Conservation (phyloP, 257 asterid species). For the Catharanthus roseus region DNA sequence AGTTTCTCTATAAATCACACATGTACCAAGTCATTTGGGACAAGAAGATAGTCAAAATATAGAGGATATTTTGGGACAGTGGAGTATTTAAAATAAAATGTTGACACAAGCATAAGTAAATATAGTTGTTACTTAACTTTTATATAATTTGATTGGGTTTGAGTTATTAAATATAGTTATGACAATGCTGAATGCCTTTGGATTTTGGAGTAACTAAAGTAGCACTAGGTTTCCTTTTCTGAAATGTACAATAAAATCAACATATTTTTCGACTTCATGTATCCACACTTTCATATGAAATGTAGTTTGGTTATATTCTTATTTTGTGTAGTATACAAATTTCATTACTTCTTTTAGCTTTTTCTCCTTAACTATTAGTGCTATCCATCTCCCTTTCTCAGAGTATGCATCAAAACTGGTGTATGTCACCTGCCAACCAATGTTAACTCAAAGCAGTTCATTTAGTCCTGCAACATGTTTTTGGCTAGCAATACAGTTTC, state of each 20-base stretch:
- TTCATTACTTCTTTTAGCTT: not conserved
- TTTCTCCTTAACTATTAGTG: not conserved
- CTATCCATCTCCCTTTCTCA: too few species aligned
- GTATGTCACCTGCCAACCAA: not conserved
- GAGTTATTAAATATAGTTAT: too few species aligned
- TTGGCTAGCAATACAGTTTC: not conserved
- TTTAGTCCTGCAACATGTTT: not conserved
- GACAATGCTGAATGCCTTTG: not conserved
- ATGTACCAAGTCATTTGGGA: too few species aligned
- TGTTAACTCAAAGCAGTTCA: not conserved
- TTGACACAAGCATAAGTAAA: not conserved
- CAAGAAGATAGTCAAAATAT: too few species aligned
- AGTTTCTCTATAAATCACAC: too few species aligned
- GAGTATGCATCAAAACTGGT: not conserved
- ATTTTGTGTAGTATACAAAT: too few species aligned
- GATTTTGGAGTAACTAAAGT: not conserved
- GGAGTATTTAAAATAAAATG: too few species aligned
- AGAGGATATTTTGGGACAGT: too few species aligned
- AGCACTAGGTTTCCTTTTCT: not conserved
- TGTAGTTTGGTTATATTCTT: not conserved
- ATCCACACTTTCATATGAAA: not conserved
- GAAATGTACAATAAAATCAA: not conserved
- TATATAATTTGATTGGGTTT: too few species aligned
- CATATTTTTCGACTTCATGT: too few species aligned
- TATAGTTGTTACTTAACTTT: too few species aligned